Conservation (phyloP, 2,329 filamentous ascomycete genomes). For the Cadophora luteo-olivacea region DNA sequence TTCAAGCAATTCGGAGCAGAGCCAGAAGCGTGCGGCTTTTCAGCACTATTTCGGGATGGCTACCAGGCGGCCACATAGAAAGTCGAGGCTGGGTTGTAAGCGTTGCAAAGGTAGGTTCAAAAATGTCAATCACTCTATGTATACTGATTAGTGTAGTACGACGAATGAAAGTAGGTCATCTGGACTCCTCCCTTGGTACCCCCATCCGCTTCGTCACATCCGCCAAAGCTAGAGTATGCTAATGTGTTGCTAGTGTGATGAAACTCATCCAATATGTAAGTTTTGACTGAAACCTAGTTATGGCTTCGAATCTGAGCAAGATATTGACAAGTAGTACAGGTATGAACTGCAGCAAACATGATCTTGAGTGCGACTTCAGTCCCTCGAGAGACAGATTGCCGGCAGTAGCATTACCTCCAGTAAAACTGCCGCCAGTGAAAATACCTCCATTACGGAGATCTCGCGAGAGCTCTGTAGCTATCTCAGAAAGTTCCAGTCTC, state of each 20-base stretch:
- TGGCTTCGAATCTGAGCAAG: background rate
- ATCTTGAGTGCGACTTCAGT: conserved; percentile 67
- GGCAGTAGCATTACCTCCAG: background rate
- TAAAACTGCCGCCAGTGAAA: conserved; percentile 22
- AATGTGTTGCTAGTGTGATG: conserved; percentile 59
- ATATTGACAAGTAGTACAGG: background rate
- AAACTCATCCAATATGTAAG: conserved; percentile 66
- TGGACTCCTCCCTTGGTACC: background rate
- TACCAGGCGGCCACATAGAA: conserved; percentile 66
- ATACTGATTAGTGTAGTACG: conserved; percentile 4
- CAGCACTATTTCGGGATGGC: conserved; percentile 13
- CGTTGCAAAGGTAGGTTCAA: conserved; percentile 64
- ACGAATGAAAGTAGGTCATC: conserved; percentile 64
- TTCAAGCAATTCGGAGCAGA: background rate
- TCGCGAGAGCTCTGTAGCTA: background rate
- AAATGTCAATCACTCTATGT: no score
- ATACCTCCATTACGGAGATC: conserved; percentile 17
- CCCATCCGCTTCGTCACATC: background rate
- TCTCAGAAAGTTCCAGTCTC: background rate
- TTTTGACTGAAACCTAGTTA: background rate
- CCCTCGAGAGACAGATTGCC: conserved; percentile 38
- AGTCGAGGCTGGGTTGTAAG: conserved; percentile 68
- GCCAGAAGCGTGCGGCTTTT: background rate
- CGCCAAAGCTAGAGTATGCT: background rate
- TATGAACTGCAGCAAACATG: conserved; percentile 65